Evolutionary conservation across 768 basidiomycete genomes (phyloP).

Genomic region (Russula dissimulans): DNA sequence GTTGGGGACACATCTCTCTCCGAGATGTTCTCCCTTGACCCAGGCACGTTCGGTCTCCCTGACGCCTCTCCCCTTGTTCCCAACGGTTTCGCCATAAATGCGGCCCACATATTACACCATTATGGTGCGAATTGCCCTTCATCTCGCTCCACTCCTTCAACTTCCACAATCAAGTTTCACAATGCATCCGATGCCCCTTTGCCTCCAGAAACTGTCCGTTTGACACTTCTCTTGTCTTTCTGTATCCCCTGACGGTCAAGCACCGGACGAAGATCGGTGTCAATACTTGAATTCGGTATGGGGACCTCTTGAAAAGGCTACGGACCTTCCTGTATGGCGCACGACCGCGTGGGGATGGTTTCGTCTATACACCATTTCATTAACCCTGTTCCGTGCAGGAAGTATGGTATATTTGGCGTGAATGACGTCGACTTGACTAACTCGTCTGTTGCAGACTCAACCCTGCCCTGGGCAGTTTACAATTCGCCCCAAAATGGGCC

Average conservation of each 20-base stretch:
- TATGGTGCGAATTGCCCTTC: constrained; percentile 36
- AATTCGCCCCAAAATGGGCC: constrained; percentile 38
- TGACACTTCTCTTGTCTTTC: background rate
- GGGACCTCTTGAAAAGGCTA: constrained; percentile 35
- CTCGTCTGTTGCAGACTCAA: background rate
- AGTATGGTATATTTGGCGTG: constrained; percentile 30
- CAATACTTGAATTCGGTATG: constrained; percentile 38
- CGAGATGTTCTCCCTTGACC: constrained; percentile 42
- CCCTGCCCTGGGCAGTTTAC: constrained; percentile 24
- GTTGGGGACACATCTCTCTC: constrained; percentile 43
- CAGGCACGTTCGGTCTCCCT: constrained; percentile 38
- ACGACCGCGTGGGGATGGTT: constrained; percentile 34
- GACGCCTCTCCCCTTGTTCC: constrained; percentile 39
- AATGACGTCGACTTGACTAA: background rate
- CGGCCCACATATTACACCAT: constrained; percentile 34
- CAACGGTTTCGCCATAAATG: constrained; percentile 36
- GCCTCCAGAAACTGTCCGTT: constrained; percentile 32
- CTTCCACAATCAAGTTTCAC: constrained; percentile 24
- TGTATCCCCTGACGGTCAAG: background rate
- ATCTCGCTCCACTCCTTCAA: too few species aligned
- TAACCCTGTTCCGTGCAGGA: constrained; percentile 5
- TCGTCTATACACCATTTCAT: background rate
- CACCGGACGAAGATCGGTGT: constrained; percentile 34
- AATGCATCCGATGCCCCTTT: constrained; percentile 33
- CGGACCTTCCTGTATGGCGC: constrained; percentile 40